Evolutionary conservation across 306 rosid genomes (phyloP).

Genomic region (Cucumis hystrix): DNA sequence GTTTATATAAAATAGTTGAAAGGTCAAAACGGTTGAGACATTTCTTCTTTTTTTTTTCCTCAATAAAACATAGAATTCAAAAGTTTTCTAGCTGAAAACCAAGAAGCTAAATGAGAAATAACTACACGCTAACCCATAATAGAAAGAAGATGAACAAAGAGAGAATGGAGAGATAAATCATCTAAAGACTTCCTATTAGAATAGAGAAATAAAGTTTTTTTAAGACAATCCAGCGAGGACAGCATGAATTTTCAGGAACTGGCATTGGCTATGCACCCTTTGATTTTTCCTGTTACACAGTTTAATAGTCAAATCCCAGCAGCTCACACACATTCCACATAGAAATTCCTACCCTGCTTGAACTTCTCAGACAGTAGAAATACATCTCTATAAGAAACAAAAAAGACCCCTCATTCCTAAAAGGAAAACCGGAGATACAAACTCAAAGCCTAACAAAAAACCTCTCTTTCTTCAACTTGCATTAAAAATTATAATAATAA

Average conservation of each 20-base stretch:
- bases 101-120: not conserved
- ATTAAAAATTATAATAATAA: no score
- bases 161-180: not conserved
- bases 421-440: not conserved
- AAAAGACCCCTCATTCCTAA: not conserved
- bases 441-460: not conserved
- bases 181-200: not conserved
- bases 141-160: not conserved
- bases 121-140: not conserved
- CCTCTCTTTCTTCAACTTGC: not conserved
- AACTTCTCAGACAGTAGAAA: not conserved
- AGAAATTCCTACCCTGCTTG: not conserved
- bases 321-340: not conserved
- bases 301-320: not conserved
- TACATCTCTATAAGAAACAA: not conserved
- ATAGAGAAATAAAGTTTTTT: not conserved
- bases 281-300: not conserved
- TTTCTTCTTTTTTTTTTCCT: not conserved
- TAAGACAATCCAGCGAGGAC: not conserved
- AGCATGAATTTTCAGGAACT: not conserved
- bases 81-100: not conserved
- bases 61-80: not conserved
- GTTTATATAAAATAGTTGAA: conserved; percentile 1
- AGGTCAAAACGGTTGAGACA: not conserved
- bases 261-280: not conserved